Evolutionary conservation across 176 grass and related monocot species (phyloP), one percentile per base, ranked within the genome.

Genomic region (Alloteropsis semialata): DNA sequence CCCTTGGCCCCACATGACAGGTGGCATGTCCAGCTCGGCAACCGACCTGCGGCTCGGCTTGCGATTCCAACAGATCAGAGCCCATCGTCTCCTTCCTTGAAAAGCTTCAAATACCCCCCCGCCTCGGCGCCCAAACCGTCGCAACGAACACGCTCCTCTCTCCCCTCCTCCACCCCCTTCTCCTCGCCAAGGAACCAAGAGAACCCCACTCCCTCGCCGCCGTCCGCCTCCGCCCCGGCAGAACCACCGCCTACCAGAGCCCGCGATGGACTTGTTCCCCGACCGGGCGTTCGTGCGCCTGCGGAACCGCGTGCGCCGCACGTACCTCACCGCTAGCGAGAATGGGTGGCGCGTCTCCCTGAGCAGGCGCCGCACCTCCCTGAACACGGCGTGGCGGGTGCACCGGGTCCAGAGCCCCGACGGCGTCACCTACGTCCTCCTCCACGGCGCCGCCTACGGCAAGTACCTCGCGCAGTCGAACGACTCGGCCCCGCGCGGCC

Each of bases 371-470:
- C 55, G 74, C 8, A 6, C 54, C 0, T 53, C 64, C 5, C 1
- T 43, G 3, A 43, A 45, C 30, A 58, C 65, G 44, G 44, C 44
- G 55, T 88, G 86, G 86, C 34, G 3, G 55, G 74, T 83, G 34
- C 80, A 78, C 27, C 17, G 34, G 34, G 34, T 14, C 8, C 0
- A 36, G 51, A 5, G 0, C 5, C 0, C 0, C 0, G 5, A 8
- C 24, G 63, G 19, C 19, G 1, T 5, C 12, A 1, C 11, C 11
- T 16, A 5, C 56, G 13, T 86, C 12, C 76, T 78, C 66, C 75
- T 86, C 42, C 66, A 32, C 42, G 18, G 43, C 66, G 84, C 80
- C 27, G 64, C 73, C 62, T 79, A 85, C 65, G 82, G 82, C 36
- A 61, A 59, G 42, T 84, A 76, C 82, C 82, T 85, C 48, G 62